A percentile compares a stretch with the other conserved stretches of the same genome.
phyloP scores from a whole-genome alignment of 139 green algal genomes.

The Yamagishiella unicocca region DNA sequence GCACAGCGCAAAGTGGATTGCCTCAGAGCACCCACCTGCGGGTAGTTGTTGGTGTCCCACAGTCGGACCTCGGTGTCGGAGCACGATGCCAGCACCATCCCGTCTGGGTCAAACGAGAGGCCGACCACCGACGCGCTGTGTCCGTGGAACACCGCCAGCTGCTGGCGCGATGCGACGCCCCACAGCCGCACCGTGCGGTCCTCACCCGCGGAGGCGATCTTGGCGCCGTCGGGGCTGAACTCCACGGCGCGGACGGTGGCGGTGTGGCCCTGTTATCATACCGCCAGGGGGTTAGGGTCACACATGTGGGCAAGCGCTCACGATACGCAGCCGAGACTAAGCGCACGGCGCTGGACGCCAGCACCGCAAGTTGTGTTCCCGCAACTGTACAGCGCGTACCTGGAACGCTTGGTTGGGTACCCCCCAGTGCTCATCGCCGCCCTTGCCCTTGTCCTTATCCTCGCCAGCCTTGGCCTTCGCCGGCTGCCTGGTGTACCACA shows the following conservation, averaged over 20 bases:
- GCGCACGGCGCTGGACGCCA: no score
- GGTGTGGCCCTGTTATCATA: conserved; percentile 10
- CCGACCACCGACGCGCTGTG: conserved; percentile 19
- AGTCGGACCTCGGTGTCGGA: conserved; percentile 33
- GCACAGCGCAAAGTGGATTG: no score
- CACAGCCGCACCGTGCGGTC: conserved; percentile 36
- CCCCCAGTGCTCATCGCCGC: not conserved
- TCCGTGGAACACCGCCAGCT: conserved; percentile 40
- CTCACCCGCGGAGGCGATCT: conserved; percentile 34
- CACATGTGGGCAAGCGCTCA: no score
- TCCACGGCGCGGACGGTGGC: conserved; percentile 15
- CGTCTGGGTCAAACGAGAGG: conserved; percentile 24
- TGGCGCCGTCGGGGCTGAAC: conserved; percentile 25
- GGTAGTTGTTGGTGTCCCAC: conserved; percentile 44
- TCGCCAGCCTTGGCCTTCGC: not conserved
- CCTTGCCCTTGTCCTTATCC: not conserved
- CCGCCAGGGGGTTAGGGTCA: no score
- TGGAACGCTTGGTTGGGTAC: conserved; percentile 20
- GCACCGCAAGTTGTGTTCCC: no score
- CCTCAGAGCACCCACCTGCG: conserved; percentile 26
- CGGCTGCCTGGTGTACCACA: not conserved
- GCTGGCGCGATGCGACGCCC: conserved; percentile 16
- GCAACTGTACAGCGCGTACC: no score
- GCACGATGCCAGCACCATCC: conserved; percentile 33
- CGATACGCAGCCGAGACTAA: no score